Evolutionary conservation across 257 asterid species (phyloP), one percentile per base, ranked within the genome.

Genomic region (Plantago elongata): DNA sequence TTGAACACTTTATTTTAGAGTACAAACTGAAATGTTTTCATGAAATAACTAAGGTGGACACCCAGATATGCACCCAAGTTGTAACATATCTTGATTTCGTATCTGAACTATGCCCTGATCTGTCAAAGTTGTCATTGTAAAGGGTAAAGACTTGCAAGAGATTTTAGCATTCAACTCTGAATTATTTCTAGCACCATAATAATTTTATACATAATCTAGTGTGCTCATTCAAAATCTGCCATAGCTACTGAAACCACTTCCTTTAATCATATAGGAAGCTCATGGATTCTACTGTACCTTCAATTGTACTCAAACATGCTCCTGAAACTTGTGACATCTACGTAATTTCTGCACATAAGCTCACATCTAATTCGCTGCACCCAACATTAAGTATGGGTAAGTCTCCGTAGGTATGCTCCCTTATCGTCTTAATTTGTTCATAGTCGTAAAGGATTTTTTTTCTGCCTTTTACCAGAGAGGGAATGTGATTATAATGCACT

Each of bases 261-360:
- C 30, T 56, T 74, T 71, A 30, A 22, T 65, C 69, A 69, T 27
- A 22, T 62, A 90, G 98, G 86, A 84, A 74, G 62, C 65, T 73
- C 29, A 73, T 74, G 75, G 84, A 81, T 61, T 69, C 74, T 29
- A 79, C 67, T 29, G 95, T 88, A 62, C 90, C 98, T 6, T 80
- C 95, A 63, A 57, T 78, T 68, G 79, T 88, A 72, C 85, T 83
- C 63, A 82, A 73, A 70, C 73, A 79, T 72, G 89, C 94, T 60
- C 96, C 89, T 66, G 78, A 67, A 5, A 65, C 79, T 34, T 88
- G 95, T 51, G 67, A 73, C 63, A 48, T 88, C 55, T 76, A 74
- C 78, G 90, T 85, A 65, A 78, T 90, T 63, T 81, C 85, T 51
- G 70, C 67, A 67, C 65, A 74, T 63, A 82, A 77, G 75, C 64